Base-by-base conservation (phyloP, 805 yeast species). In the Teunomyces barrocoloradensis region DNA sequence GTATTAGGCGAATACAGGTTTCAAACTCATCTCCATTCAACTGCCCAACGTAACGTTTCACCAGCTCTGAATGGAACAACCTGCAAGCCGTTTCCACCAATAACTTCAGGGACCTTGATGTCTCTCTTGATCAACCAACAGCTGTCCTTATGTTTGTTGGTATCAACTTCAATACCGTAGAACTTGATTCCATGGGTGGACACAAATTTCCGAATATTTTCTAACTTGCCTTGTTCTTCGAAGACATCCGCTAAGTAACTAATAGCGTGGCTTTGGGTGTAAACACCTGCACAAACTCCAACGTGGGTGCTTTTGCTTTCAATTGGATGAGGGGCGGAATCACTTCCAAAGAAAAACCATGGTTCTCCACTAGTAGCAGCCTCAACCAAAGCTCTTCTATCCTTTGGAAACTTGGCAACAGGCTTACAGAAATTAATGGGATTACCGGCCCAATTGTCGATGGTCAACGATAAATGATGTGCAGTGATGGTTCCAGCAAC, bases 211-310 rank as follows among this genome's bases (percentile, higher is more conserved):
- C 78, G 82, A 55, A 94, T 73, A 48, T 79, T 79, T 38, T 84
- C 84, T 38, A 94, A 68, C 51, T 82, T 79, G 11, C 78, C 83
- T 15, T 69, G 76, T 45, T 75, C 66, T 23, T 87, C 96, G 59
- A 95, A 94, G 1, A 87, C 80, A 64, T 91, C 86, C 2, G 98
- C 97, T 23, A 94, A 70, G 54, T 92, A 94, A 6, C 90, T 75
- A 15, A 94, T 66, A 1, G 87, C 96, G 56, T 80, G 80, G 18
- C 88, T 79, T 66, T 94, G 99, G 1, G 98, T 88, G 68, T 80
- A 94, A 6, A 94, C 97, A 60, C 99, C 99, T n/a, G 99, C 99
- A 59, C 97, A 89, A 13, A 92, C 97, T 18, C 91, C 92, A 32
- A 75, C 71, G 55, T 82, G 89, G 51, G 78, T 84, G 21, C 88